Evolutionary conservation across 2,329 filamentous ascomycete genomes (phyloP).

Genomic region (Epichloe sylvatica): DNA sequence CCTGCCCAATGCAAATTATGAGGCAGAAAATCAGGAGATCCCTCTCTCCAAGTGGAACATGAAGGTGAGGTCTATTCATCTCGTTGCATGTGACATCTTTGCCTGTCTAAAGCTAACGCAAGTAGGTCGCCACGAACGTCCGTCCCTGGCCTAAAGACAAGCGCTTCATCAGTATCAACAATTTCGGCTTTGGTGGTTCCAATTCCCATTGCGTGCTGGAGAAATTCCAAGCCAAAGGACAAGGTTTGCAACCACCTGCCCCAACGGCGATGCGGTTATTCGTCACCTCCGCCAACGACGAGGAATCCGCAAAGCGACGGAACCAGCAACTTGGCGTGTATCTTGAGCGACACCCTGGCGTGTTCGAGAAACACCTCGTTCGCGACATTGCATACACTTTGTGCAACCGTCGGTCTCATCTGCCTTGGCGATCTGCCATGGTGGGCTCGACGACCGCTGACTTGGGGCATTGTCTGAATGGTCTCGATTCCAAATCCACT

Average conservation of each 20-base stretch:
- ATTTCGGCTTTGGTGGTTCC: constrained; percentile 32
- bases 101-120: neutral
- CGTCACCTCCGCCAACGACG: constrained; percentile 26
- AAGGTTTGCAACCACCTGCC: constrained; percentile 7
- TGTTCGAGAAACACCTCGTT: constrained; percentile 30
- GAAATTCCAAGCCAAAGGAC: constrained; percentile 2
- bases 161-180: constrained; percentile 36
- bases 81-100: too few species aligned
- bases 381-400: constrained; percentile 35
- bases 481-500: constrained; percentile 9
- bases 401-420: constrained; percentile 28
- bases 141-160: constrained; percentile 34
- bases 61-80: constrained; percentile 28
- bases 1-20: constrained; percentile 35
- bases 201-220: constrained; percentile 31
- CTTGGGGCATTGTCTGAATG: constrained; percentile 29
- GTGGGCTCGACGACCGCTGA: constrained; percentile 30
- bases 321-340: constrained; percentile 22
- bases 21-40: constrained; percentile 34
- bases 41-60: constrained; percentile 36
- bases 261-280: constrained; percentile 22
- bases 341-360: constrained; percentile 27
- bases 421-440: constrained; percentile 30
- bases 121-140: neutral
- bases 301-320: constrained; percentile 18